Evolutionary conservation across 1,284 basidiomycete genomes (phyloP).

Genomic region (Taiwanofungus camphoratus): DNA sequence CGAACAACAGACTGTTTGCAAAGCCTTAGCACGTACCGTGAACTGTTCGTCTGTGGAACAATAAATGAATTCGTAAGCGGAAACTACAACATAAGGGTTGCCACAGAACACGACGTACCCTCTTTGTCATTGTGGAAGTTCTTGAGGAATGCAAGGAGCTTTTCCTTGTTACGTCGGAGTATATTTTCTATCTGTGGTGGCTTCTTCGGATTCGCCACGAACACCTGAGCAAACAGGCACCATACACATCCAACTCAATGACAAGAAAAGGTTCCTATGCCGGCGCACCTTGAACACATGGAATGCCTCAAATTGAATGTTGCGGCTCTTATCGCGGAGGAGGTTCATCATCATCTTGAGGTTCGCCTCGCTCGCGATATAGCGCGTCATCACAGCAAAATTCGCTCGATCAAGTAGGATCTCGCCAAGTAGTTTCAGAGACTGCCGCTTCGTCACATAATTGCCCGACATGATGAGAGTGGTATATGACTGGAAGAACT

Average conservation of each 20-base stretch:
- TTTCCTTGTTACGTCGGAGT: conserved; percentile 89
- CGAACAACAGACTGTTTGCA: neutral
- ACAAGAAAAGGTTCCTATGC: conserved; percentile 6
- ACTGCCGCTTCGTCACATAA: conserved; percentile 99
- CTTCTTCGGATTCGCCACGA: conserved; percentile 99
- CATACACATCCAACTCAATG: conserved; percentile 2
- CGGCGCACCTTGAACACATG: conserved; percentile 94
- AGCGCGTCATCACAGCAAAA: conserved; percentile 98
- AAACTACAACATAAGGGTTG: neutral
- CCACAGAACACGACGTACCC: conserved; percentile 42
- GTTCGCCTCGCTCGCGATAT: conserved; percentile 89
- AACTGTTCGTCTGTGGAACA: conserved; percentile 80
- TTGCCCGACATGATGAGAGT: conserved; percentile 89
- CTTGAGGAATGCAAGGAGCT: conserved; percentile 84
- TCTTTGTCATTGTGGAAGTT: conserved; percentile 99
- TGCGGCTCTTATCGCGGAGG: conserved; percentile 93
- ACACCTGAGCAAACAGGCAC: conserved; percentile 54
- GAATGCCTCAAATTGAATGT: conserved; percentile 99
- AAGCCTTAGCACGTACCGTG: conserved; percentile 39
- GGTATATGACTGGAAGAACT: conserved; percentile 96
- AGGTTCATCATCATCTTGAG: conserved; percentile 99
- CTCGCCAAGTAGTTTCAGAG: conserved; percentile 95
- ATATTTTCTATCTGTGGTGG: conserved; percentile 92
- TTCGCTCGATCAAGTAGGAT: conserved; percentile 97
- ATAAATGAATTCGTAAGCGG: neutral